Base-by-base conservation (phyloP, 2,329 filamentous ascomycete genomes). In the Daldinia sp. region DNA sequence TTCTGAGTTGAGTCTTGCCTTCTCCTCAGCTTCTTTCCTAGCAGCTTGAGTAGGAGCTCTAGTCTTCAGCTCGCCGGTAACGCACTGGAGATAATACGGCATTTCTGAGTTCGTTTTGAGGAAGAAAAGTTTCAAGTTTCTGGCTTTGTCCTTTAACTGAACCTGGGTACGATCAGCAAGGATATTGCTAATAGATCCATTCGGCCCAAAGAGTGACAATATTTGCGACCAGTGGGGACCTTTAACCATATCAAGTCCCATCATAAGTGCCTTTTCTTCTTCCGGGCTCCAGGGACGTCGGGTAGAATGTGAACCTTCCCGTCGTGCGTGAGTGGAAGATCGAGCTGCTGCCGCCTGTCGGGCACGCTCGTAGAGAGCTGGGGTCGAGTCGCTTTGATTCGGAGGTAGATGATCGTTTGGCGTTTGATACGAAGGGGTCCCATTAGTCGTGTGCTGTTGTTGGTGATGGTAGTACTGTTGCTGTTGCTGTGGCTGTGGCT, bases 221-320 rank as follows among this genome's bases (percentile, higher is more conserved):
- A 97, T 97, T 77, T 97, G 93, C 73, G 92, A 95, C 94, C 94
- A 97, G 75, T 97, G 93, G 18, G 94, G 94, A 0, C 94, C 94
- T 77, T 94, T 94, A 53, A 97, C 94, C 78, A 92, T 89, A 76
- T 97, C 94, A 3, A 97, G 87, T 0, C 94, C 94, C 55, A 92
- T 89, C 91, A 97, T 95, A 18, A 97, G 84, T 0, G 94, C 93
- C 78, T 94, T 93, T 77, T 97, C 94, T 80, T 97, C 94, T 70
- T 96, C 93, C 3, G 92, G 90, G 0, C 91, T 93, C 94, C 94
- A 97, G 0, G 94, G 93, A 30, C 94, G 88, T 35, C 94, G 87
- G 1, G 87, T 88, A 1, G 87, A 89, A 71, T 88, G 86, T 1
- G 86, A 78, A 1, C 87, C 87, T 74, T 89, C 87, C 46, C 87